Evolutionary conservation across 2,329 filamentous ascomycete genomes (phyloP).

Genomic region (Fusarium sp.): DNA sequence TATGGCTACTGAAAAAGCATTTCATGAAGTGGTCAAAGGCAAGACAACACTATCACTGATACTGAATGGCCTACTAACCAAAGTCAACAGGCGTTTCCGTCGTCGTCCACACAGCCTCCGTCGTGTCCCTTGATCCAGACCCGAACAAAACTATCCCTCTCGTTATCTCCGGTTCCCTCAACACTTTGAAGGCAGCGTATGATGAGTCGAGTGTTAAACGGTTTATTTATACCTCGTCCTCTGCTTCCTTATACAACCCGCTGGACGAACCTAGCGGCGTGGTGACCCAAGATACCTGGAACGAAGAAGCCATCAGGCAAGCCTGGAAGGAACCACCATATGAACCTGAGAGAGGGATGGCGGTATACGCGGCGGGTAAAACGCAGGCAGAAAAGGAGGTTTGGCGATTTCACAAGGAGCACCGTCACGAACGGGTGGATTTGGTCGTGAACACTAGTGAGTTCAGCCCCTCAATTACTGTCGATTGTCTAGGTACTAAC

Average conservation of each 20-base stretch:
- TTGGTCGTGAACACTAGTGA: constrained; percentile 39
- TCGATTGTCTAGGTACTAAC: background rate
- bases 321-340: constrained; percentile 53
- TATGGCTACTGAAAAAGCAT: constrained; percentile 43
- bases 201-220: constrained; percentile 51
- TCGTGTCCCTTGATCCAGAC: constrained; percentile 50
- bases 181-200: constrained; percentile 52
- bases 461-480: background rate
- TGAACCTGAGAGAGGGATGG: constrained; percentile 38
- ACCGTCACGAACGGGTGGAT: constrained; percentile 7
- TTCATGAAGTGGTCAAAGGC: constrained; percentile 44
- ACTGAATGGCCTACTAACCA: background rate
- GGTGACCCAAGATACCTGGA: constrained; percentile 46
- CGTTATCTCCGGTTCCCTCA: constrained; percentile 44
- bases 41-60: background rate
- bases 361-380: constrained; percentile 54
- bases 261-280: background rate
- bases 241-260: constrained; percentile 7
- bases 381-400: constrained; percentile 48
- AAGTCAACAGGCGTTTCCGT: constrained; percentile 39
- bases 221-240: constrained; percentile 49
- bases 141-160: constrained; percentile 55
- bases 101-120: constrained; percentile 55
- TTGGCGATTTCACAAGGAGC: constrained; percentile 49
- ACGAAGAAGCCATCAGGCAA: constrained; percentile 45